Evolutionary conservation across 2,329 filamentous ascomycete genomes (phyloP).

Genomic region (Parastagonospora avenae): DNA sequence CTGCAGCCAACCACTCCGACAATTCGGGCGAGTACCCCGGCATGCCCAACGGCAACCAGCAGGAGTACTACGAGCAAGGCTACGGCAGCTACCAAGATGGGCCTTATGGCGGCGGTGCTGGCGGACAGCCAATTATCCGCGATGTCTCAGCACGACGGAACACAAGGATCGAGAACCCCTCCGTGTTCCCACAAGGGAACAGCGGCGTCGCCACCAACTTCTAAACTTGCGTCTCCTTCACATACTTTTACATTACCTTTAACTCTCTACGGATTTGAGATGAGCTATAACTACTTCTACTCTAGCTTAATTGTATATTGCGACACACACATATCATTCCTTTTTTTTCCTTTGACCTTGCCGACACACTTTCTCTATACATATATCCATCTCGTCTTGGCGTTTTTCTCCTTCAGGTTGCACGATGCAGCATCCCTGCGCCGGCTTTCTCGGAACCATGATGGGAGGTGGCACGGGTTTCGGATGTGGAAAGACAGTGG

Average conservation of each 20-base stretch:
- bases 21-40: slow-evolving; percentile 60
- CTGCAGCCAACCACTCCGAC: slow-evolving; percentile 75
- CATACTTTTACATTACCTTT: slow-evolving; percentile 7
- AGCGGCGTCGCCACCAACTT: slow-evolving; percentile 98
- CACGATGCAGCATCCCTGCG: background rate
- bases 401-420: background rate
- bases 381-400: slow-evolving; percentile 1
- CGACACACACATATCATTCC: background rate
- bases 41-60: slow-evolving; percentile 53
- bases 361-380: slow-evolving; percentile 1
- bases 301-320: slow-evolving; percentile 24
- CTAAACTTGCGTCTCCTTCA: slow-evolving; percentile 50
- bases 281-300: background rate
- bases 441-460: too few relatives aligned
- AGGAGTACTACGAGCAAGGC: slow-evolving; percentile 58
- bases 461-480: too few relatives aligned
- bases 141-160: slow-evolving; percentile 92
- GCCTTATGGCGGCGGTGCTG: slow-evolving; percentile 61
- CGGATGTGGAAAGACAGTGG: too few relatives aligned
- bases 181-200: slow-evolving; percentile 85
- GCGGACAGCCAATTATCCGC: slow-evolving; percentile 78
- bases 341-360: background rate
- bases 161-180: slow-evolving; percentile 90
- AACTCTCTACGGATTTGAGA: background rate
- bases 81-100: slow-evolving; percentile 62